These are phyloP conservation scores for Eimeria praecox DNA, from an alignment of 169 alveolate species.

Conservation along the genomic window DNA sequence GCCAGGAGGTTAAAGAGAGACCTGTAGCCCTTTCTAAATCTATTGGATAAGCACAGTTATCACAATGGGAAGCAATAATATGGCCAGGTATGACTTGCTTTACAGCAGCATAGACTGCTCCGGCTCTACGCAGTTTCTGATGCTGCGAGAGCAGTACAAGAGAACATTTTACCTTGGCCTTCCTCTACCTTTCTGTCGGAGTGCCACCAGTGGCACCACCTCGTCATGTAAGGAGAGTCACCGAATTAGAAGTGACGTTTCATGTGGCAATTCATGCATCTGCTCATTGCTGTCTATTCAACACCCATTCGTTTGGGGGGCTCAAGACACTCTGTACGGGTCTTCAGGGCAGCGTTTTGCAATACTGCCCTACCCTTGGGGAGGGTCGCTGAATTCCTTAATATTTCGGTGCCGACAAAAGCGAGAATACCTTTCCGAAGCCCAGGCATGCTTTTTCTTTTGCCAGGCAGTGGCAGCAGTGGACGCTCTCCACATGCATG, in stretches of 20 bases:
- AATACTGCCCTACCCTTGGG: slow-evolving; percentile 23
- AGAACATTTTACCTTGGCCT: slow-evolving; percentile 2
- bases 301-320: slow-evolving; percentile 47
- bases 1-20: background rate
- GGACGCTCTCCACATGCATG: slow-evolving; percentile 8
- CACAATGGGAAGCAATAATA: background rate
- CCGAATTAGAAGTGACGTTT: background rate
- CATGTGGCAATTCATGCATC: background rate
- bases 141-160: slow-evolving; percentile 36
- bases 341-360: background rate
- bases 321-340: background rate
- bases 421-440: slow-evolving; percentile 33
- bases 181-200: background rate
- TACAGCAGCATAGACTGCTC: background rate
- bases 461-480: slow-evolving; percentile 59
- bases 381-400: slow-evolving; percentile 27
- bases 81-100: background rate
- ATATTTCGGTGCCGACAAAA: slow-evolving; percentile 43
- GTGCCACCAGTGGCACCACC: background rate
- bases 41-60: background rate
- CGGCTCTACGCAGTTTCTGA: slow-evolving; percentile 12
- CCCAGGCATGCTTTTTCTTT: slow-evolving; percentile 28
- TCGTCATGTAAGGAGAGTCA: background rate
- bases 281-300: slow-evolving; percentile 25
- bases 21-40: background rate